These are phyloP conservation scores for Thinopyrum elongatum DNA, from an alignment of 176 grass and related monocot genomes.

Conservation along the genomic window DNA sequence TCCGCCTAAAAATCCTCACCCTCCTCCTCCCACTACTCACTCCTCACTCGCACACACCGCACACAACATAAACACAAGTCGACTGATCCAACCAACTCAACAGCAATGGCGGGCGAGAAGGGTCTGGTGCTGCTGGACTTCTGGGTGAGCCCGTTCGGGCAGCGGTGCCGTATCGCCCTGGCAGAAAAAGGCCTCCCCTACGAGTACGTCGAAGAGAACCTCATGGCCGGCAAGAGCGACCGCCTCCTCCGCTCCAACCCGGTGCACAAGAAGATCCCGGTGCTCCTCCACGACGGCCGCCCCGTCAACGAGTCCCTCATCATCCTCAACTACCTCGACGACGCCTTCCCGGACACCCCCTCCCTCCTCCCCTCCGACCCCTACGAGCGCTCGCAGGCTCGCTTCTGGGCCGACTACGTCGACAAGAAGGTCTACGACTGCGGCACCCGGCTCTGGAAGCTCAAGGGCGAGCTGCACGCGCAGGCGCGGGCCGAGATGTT, in stretches of 20 bases:
- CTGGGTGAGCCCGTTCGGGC: slow-evolving; percentile 71
- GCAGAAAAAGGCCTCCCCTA: slow-evolving; percentile 47
- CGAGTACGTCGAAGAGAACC: slow-evolving; percentile 49
- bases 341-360: slow-evolving; percentile 14
- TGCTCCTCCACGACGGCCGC: slow-evolving; percentile 56
- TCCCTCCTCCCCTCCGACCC: slow-evolving; percentile 13
- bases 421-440: slow-evolving; percentile 56
- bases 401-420: slow-evolving; percentile 59
- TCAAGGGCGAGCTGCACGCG: slow-evolving; percentile 12
- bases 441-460: slow-evolving; percentile 29
- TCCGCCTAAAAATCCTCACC: not conserved
- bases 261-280: slow-evolving; percentile 70
- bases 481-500: slow-evolving; percentile 31
- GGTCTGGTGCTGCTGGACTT: slow-evolving; percentile 47
- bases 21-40: not conserved
- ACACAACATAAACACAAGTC: not conserved
- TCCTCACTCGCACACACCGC: not conserved
- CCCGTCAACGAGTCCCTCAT: slow-evolving; percentile 57
- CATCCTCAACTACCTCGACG: slow-evolving; percentile 68
- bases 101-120: slow-evolving; percentile 4
- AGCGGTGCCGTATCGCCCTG: slow-evolving; percentile 46
- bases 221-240: slow-evolving; percentile 49
- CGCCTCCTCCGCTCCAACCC: slow-evolving; percentile 66
- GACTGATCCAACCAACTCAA: not conserved
- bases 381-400: slow-evolving; percentile 33